A percentile compares a stretch with the other conserved stretches of the same genome.
phyloP scores from a whole-genome alignment of 2,329 filamentous ascomycete species.

The Trichophyton equinum region DNA sequence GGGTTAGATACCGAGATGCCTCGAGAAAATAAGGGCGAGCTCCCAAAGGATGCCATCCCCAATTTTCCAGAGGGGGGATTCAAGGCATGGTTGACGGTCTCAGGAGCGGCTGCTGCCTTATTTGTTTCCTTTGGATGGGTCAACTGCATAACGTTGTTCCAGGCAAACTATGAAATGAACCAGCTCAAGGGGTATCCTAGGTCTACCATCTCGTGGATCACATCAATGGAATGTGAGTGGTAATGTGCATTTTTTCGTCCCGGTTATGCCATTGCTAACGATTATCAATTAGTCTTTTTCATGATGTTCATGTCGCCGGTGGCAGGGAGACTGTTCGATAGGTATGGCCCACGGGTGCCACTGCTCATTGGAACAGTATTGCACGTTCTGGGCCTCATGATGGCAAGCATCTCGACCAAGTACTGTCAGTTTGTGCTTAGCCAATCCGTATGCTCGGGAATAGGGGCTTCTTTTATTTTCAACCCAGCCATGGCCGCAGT shows the following conservation, averaged over 20 bases:
- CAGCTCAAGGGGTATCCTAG: slow-evolving; percentile 39
- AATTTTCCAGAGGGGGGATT: not conserved
- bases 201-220: slow-evolving; percentile 49
- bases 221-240: slow-evolving; percentile 25
- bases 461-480: slow-evolving; percentile 40
- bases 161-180: slow-evolving; percentile 44
- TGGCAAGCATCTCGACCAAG: slow-evolving; percentile 44
- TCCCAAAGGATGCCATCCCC: not conserved
- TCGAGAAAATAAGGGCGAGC: not conserved
- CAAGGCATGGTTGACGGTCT: slow-evolving; percentile 36
- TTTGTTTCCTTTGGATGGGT: slow-evolving; percentile 43
- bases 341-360: slow-evolving; percentile 46
- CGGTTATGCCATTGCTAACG: slow-evolving; percentile 38
- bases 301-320: slow-evolving; percentile 37
- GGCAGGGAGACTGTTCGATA: slow-evolving; percentile 52
- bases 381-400: slow-evolving; percentile 51
- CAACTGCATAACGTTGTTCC: slow-evolving; percentile 43
- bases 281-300: not conserved
- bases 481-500: slow-evolving; percentile 29
- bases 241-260: not conserved
- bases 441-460: slow-evolving; percentile 37
- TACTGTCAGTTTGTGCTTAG: slow-evolving; percentile 42
- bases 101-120: slow-evolving; percentile 35
- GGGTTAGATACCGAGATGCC: not conserved
- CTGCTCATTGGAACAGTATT: slow-evolving; percentile 39